phyloP scores from a whole-genome alignment of 2,329 filamentous ascomycete species.

The Rutstroemia sp. region DNA sequence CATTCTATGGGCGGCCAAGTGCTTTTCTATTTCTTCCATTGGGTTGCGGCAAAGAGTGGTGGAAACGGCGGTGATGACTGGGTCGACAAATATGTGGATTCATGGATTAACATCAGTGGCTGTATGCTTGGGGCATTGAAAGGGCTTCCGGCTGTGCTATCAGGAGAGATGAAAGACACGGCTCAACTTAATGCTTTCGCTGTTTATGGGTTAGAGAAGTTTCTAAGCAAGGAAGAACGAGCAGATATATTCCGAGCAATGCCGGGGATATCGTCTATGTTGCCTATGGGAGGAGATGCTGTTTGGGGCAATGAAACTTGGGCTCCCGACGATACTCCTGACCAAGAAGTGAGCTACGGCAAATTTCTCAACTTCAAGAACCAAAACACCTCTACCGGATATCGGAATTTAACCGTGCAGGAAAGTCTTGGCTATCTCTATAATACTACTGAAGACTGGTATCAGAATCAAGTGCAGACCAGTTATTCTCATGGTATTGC shows the following conservation, averaged over 20 bases:
- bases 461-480: constrained; percentile 59
- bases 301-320: constrained; percentile 89
- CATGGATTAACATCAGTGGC: constrained; percentile 97
- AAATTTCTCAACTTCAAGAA: constrained; percentile 78
- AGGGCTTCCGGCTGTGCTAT: constrained; percentile 81
- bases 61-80: constrained; percentile 78
- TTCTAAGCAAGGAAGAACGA: constrained; percentile 81
- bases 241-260: constrained; percentile 93
- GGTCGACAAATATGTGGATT: constrained; percentile 85
- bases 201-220: constrained; percentile 94
- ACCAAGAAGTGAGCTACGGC: constrained; percentile 68
- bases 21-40: constrained; percentile 70
- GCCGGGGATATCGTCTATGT: constrained; percentile 94
- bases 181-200: constrained; percentile 94
- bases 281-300: constrained; percentile 85
- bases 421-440: constrained; percentile 73
- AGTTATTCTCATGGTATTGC: constrained; percentile 89
- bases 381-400: constrained; percentile 55
- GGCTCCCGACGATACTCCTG: constrained; percentile 79
- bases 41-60: constrained; percentile 71
- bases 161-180: constrained; percentile 97
- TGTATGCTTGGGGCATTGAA: constrained; percentile 97
- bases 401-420: constrained; percentile 72
- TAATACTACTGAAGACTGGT: constrained; percentile 78
- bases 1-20: constrained; percentile 99